Evolutionary conservation across 306 rosid genomes (phyloP).

Genomic region (Leucaena leucocephala): DNA sequence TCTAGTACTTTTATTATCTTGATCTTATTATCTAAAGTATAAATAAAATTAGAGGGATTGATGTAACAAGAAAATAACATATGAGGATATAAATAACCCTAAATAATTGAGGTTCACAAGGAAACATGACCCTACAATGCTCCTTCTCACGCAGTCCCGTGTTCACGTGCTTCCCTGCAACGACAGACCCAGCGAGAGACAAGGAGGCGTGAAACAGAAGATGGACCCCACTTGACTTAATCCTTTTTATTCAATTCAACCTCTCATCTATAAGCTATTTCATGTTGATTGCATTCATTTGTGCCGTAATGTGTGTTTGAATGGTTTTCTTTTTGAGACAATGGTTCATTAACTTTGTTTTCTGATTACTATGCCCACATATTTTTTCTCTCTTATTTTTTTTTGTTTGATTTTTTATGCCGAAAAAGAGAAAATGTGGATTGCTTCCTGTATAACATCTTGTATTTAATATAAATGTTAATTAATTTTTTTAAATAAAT

Average conservation of each 20-base stretch:
- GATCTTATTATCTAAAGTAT: no score
- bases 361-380: constrained; percentile 13
- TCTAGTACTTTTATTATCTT: no score
- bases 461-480: no score
- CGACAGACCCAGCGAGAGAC: not conserved
- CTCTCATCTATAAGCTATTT: not conserved
- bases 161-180: not conserved
- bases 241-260: not conserved
- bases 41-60: no score
- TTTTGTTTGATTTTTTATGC: no score
- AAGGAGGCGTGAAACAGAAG: not conserved
- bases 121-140: not conserved
- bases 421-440: no score
- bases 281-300: not conserved
- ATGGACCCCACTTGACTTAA: constrained; percentile 13
- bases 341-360: not conserved
- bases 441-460: no score
- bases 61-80: no score
- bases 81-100: no score
- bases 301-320: constrained; percentile 31
- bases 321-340: constrained; percentile 4
- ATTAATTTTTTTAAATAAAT: no score
- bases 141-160: not conserved
- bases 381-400: not conserved
- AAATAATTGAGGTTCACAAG: no score